Conservation (phyloP, 495 filamentous ascomycete genomes). For the Lophium mytilinum region DNA sequence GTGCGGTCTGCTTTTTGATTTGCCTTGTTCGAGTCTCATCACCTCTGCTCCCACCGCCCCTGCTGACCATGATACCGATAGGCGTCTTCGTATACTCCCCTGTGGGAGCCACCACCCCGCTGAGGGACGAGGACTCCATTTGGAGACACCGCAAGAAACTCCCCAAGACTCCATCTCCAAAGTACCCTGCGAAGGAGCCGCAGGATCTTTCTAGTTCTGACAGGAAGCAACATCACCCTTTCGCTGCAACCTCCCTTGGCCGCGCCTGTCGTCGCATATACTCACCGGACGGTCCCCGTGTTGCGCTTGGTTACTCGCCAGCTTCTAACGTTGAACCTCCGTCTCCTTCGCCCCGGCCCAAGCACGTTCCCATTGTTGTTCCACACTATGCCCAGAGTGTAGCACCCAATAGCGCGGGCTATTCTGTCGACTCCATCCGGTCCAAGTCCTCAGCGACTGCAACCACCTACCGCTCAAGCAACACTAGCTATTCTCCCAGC, state of each 20-base stretch:
- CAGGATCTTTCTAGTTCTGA: neutral
- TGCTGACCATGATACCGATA: constrained; percentile 27
- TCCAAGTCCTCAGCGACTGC: constrained; percentile 14
- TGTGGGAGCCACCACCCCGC: constrained; percentile 23
- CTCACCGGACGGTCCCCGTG: constrained; percentile 4
- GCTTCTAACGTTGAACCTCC: constrained; percentile 10
- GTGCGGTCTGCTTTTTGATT: too few species aligned
- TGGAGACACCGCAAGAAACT: constrained; percentile 15
- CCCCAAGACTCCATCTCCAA: neutral
- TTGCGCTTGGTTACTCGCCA: constrained; percentile 6
- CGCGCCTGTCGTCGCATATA: constrained; percentile 12
- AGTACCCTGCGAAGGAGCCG: too few species aligned
- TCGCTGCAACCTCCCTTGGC: constrained; percentile 13
- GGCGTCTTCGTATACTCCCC: constrained; percentile 27
- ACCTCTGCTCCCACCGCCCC: constrained; percentile 13
- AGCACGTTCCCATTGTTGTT: constrained; percentile 37
- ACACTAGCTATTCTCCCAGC: constrained; percentile 23
- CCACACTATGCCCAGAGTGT: constrained; percentile 31
- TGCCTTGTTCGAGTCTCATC: neutral
- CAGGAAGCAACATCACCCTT: constrained; percentile 9
- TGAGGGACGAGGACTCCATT: constrained; percentile 13
- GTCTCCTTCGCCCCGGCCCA: constrained; percentile 24
- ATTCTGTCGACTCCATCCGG: constrained; percentile 19
- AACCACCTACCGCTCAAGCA: constrained; percentile 19
- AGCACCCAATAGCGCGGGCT: constrained; percentile 18